Base-by-base conservation (phyloP, 306 rosid genomes). In the Rosa lucieae region DNA sequence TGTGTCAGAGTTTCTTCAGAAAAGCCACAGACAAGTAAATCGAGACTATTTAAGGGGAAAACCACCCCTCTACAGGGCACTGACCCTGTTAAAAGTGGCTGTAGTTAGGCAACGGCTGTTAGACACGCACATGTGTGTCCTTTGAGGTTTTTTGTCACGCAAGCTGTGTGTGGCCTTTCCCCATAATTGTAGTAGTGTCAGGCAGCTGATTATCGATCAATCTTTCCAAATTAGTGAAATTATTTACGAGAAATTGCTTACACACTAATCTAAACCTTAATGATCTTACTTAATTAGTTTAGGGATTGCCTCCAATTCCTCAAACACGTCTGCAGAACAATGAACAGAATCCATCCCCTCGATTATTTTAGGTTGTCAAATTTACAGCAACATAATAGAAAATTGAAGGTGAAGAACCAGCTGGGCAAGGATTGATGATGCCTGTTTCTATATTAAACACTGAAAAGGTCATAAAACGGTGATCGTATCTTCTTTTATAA, bases 251-350 rank as follows among this genome's bases (percentile, higher is more conserved):
- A 67, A 74, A 43, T 67, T 32, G 7, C 2, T 20, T 66, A 56
- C 26, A 23, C 10, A 67, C 8, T 56, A 42, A 21, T 39, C 51
- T 74, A 73, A 40, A 42, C 56, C 39, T 29, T 44, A 42, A 20
- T 35, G 21, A 4, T 6, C 56, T 49, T 15, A 18, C 23, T 56
- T 49, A 26, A 32, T 32, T 51, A 62, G n/a, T 10, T 35, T 40
- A 10, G 13, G n/a, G 6, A 13, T 78, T 80, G 79, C 78, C 26
- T 70, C 70, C 62, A 48, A 61, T 48, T 72, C 52, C 44, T 67
- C 73, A n/a, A 77, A 59, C 87, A 80, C 79, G 78, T 75, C 43
- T 43, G 44, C 70, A 42, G 59, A 75, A 42, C 70, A 13, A 23
- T 43, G 55, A 59, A 75, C 69, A 43, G 37, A 74, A 21, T 23